These are phyloP conservation scores for Ceriops tagal DNA, from an alignment of 345 rosid genomes.

Conservation along the genomic window DNA sequence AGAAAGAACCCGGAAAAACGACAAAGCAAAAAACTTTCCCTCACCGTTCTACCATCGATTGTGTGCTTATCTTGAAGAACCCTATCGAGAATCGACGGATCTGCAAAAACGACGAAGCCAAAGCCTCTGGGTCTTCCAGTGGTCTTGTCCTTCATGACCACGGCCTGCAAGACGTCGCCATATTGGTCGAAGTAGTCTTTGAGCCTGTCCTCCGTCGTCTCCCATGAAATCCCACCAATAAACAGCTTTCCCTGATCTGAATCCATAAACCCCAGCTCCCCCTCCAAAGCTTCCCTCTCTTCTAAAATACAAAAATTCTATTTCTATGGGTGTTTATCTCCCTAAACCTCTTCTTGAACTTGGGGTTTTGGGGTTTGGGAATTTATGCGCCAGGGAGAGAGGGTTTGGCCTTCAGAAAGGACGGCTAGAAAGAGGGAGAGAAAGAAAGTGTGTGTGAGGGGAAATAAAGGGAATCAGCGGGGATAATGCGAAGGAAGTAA, in stretches of 20 bases:
- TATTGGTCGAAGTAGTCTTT: slow-evolving; percentile 60
- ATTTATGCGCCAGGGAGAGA: background rate
- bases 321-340: background rate
- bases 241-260: slow-evolving; percentile 89
- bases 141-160: slow-evolving; percentile 68
- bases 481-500: slow-evolving; percentile 3
- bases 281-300: no score
- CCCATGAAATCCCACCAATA: slow-evolving; percentile 96
- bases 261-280: slow-evolving; percentile 36
- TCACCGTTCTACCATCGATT: slow-evolving; percentile 77
- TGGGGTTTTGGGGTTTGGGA: no score
- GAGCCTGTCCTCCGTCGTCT: slow-evolving; percentile 68
- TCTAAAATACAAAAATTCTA: no score
- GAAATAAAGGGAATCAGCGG: fast-evolving
- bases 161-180: slow-evolving; percentile 70
- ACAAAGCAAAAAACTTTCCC: slow-evolving; percentile 5
- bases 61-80: slow-evolving; percentile 73
- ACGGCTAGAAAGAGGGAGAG: no score
- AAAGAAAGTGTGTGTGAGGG: no score
- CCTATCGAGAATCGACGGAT: slow-evolving; percentile 57
- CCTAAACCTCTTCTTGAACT: background rate
- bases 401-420: background rate
- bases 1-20: background rate
- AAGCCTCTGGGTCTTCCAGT: slow-evolving; percentile 81
- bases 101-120: slow-evolving; percentile 79